Evolutionary conservation across 208 protist genomes (phyloP).

Genomic region (Angomonas desouzai): DNA sequence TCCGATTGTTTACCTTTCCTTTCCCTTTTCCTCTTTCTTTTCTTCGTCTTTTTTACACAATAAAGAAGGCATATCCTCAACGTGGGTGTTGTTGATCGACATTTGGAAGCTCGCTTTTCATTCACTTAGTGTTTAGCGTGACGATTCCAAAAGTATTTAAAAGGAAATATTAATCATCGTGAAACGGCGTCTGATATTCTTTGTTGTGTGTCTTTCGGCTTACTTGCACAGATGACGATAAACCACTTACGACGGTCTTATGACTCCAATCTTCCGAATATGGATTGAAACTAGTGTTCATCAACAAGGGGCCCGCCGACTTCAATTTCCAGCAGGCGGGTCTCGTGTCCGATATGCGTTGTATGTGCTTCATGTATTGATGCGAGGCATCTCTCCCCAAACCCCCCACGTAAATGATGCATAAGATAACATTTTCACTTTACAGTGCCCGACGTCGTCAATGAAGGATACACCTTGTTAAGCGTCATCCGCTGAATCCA

Average conservation of each 20-base stretch:
- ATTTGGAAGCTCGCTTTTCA: too few species aligned
- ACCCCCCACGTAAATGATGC: background rate
- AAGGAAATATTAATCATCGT: too few species aligned
- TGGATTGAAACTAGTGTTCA: slow-evolving; percentile 5
- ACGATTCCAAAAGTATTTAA: too few species aligned
- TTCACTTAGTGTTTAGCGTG: too few species aligned
- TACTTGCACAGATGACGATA: slow-evolving; percentile 4
- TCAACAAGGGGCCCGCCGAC: slow-evolving; percentile 8
- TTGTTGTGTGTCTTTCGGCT: too few species aligned
- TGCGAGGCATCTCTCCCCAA: too few species aligned
- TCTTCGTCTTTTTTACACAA: too few species aligned
- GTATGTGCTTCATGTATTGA: background rate
- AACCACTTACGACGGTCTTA: slow-evolving; percentile 11
- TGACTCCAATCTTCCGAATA: slow-evolving; percentile 1
- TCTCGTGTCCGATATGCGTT: slow-evolving; percentile 1
- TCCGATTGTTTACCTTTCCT: too few species aligned
- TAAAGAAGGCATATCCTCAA: too few species aligned
- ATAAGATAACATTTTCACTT: slow-evolving; percentile 11
- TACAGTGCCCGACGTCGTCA: background rate
- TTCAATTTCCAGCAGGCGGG: slow-evolving; percentile 10
- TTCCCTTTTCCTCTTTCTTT: too few species aligned
- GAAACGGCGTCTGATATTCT: too few species aligned
- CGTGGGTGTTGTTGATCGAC: too few species aligned
- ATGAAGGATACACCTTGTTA: slow-evolving; percentile 10
- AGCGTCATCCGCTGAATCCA: slow-evolving; percentile 8